Conservation (phyloP, 371 early-diverging fungal species). For the Rhizopus microsporus region DNA sequence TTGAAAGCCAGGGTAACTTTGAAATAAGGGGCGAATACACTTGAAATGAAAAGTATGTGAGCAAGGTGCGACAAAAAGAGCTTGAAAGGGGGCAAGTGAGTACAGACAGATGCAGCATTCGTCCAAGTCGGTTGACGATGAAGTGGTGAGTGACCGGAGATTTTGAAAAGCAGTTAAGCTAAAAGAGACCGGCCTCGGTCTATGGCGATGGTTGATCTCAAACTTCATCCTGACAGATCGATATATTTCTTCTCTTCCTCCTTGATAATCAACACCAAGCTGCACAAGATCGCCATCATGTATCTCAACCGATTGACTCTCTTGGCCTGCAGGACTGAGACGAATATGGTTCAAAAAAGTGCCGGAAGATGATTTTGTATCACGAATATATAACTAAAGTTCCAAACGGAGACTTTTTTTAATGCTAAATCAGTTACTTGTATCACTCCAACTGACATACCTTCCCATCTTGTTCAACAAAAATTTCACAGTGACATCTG, state of each 20-base stretch:
- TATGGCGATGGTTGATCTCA: slow-evolving; percentile 64
- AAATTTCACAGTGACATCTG: slow-evolving; percentile 91
- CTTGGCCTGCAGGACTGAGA: slow-evolving; percentile 83
- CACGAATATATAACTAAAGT: slow-evolving; percentile 81
- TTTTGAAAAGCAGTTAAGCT: slow-evolving; percentile 42
- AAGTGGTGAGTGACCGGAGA: slow-evolving; percentile 31
- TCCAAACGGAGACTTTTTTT: not conserved
- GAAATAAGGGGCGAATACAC: slow-evolving; percentile 81
- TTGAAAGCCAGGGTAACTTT: slow-evolving; percentile 78
- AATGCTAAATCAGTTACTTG: not conserved
- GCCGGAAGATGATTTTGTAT: slow-evolving; percentile 94
- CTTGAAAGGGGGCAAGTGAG: slow-evolving; percentile 88
- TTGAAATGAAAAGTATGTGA: slow-evolving; percentile 95
- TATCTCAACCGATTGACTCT: slow-evolving; percentile 80
- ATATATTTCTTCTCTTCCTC: slow-evolving; percentile 73
- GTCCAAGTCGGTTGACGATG: slow-evolving; percentile 28
- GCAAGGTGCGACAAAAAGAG: slow-evolving; percentile 93
- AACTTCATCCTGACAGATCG: slow-evolving; percentile 76
- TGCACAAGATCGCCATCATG: slow-evolving; percentile 94
- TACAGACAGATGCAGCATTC: slow-evolving; percentile 98
- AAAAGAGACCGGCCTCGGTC: slow-evolving; percentile 35
- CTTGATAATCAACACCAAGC: slow-evolving; percentile 96
- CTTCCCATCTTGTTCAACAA: slow-evolving; percentile 74
- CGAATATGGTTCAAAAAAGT: slow-evolving; percentile 96
- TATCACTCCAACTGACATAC: slow-evolving; percentile 29